phyloP scores from a whole-genome alignment of 495 filamentous ascomycete genomes.

The Penicillium flavigenum region DNA sequence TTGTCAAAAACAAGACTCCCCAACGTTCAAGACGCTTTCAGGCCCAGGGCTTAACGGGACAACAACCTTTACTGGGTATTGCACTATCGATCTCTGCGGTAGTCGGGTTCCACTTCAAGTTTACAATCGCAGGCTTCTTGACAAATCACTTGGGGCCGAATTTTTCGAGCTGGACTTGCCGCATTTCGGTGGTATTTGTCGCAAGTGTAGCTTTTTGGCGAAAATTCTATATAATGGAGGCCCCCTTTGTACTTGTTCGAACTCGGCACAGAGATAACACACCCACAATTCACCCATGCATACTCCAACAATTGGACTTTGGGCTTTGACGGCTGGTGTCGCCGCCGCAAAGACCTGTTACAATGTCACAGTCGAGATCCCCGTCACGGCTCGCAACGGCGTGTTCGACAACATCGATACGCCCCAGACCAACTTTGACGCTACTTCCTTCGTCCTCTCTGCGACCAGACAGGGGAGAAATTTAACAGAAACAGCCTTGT shows the following conservation, averaged over 20 bases:
- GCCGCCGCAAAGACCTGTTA: constrained; percentile 35
- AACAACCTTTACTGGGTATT: constrained; percentile 5
- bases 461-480: constrained; percentile 37
- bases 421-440: constrained; percentile 38
- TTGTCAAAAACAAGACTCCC: not conserved
- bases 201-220: not conserved
- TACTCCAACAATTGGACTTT: constrained; percentile 10
- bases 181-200: no score
- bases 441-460: constrained; percentile 37
- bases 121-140: constrained; percentile 2
- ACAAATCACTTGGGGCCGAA: constrained; percentile 9
- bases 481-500: constrained; percentile 31
- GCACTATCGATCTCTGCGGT: constrained; percentile 12
- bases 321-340: constrained; percentile 4
- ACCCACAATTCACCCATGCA: constrained; percentile 2
- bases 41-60: not conserved
- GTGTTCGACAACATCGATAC: constrained; percentile 34
- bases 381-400: constrained; percentile 36
- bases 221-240: constrained; percentile 2
- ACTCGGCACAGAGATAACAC: not conserved
- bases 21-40: not conserved
- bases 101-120: constrained; percentile 3
- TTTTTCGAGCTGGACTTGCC: not conserved
- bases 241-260: not conserved
- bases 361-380: constrained; percentile 38